phyloP scores from a whole-genome alignment of 768 basidiomycete species.

The Mycena crocata region DNA sequence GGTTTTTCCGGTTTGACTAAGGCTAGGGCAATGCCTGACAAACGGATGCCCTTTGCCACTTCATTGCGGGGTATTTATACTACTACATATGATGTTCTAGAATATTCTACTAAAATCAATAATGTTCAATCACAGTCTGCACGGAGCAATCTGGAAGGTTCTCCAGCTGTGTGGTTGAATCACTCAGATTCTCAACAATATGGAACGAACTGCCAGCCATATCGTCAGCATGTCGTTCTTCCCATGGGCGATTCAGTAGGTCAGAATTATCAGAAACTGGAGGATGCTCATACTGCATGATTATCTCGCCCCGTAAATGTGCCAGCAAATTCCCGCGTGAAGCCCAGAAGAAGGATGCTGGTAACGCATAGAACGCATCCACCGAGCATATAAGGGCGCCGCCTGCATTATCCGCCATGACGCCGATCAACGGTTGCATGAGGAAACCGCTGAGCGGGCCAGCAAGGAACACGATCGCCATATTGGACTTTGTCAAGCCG shows the following conservation, averaged over 20 bases:
- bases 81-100: too few relatives aligned
- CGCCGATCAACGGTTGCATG: conserved; percentile 91
- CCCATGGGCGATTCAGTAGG: not conserved
- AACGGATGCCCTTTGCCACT: too few relatives aligned
- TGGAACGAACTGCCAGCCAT: conserved; percentile 77
- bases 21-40: too few relatives aligned
- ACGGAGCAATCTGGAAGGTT: too few relatives aligned
- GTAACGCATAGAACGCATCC: conserved; percentile 74
- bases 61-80: too few relatives aligned
- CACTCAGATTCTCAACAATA: too few relatives aligned
- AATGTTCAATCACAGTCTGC: too few relatives aligned
- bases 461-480: conserved; percentile 93
- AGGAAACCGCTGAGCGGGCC: conserved; percentile 92
- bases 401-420: conserved; percentile 87
- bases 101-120: too few relatives aligned
- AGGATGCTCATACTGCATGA: conserved; percentile 40
- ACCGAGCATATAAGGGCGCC: conserved; percentile 86
- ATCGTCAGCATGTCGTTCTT: conserved; percentile 79
- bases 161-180: too few relatives aligned
- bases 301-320: conserved; percentile 52
- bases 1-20: too few relatives aligned
- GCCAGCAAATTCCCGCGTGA: conserved; percentile 75
- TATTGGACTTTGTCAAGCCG: conserved; percentile 85
- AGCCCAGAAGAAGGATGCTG: conserved; percentile 87
- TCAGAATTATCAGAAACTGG: not conserved